Evolutionary conservation across 371 early-diverging fungal genomes (phyloP).

Genomic region (Gilbertella persicaria): DNA sequence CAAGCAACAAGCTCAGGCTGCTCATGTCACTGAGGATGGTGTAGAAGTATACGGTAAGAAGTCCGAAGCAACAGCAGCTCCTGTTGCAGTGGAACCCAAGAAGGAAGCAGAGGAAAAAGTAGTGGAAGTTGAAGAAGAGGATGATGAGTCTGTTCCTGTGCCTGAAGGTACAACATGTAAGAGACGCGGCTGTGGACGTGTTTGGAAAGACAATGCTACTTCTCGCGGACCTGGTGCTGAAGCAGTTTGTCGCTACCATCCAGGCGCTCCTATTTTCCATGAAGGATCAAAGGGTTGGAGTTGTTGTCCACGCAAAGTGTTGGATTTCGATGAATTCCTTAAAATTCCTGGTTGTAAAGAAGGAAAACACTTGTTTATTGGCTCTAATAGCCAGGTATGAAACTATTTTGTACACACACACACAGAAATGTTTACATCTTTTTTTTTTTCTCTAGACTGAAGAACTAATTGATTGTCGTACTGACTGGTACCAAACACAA

Average conservation of each 20-base stretch:
- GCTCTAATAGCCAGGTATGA: conserved; percentile 32
- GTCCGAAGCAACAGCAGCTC: conserved; percentile 18
- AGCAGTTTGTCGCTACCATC: conserved; percentile 80
- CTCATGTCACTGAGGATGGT: conserved; percentile 35
- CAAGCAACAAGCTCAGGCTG: conserved; percentile 15
- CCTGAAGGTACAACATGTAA: conserved; percentile 80
- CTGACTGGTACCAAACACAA: conserved; percentile 95
- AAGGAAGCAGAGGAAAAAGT: conserved; percentile 21
- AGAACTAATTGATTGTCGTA: conserved; percentile 76
- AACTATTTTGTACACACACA: too few relatives aligned
- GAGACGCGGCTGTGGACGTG: conserved; percentile 79
- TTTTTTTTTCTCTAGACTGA: too few relatives aligned
- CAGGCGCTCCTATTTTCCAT: conserved; percentile 90
- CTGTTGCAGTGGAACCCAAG: conserved; percentile 19
- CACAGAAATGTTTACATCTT: too few relatives aligned
- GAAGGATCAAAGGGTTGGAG: conserved; percentile 94
- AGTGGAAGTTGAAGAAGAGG: conserved; percentile 63
- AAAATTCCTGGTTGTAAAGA: conserved; percentile 91
- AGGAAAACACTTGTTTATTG: conserved; percentile 82
- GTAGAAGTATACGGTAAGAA: conserved; percentile 44
- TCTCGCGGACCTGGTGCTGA: conserved; percentile 61
- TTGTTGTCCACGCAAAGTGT: conserved; percentile 84
- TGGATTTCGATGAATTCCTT: conserved; percentile 97
- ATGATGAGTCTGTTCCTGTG: conserved; percentile 69
- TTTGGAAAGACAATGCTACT: conserved; percentile 63